Conservation (phyloP, 2,329 filamentous ascomycete genomes). For the Torrubiella hemipterigena region DNA sequence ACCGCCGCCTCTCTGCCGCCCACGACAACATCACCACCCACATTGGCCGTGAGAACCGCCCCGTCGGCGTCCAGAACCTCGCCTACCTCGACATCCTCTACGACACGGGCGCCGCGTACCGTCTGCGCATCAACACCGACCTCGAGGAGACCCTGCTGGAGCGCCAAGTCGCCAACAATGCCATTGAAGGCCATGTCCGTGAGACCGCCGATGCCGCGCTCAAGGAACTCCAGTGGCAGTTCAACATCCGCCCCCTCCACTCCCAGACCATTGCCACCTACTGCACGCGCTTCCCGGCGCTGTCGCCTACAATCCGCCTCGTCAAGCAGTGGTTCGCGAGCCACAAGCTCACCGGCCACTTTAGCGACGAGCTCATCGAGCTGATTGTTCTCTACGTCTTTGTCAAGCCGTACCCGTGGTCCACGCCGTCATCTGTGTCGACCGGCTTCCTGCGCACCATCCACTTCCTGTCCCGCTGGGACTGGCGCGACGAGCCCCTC, state of each 20-base stretch:
- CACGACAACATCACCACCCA: slow-evolving; percentile 51
- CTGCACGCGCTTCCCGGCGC: slow-evolving; percentile 65
- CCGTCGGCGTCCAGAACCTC: slow-evolving; percentile 58
- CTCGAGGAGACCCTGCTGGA: slow-evolving; percentile 73
- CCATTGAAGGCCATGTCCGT: slow-evolving; percentile 49
- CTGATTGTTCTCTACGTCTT: slow-evolving; percentile 70
- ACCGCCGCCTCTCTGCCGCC: slow-evolving; percentile 52
- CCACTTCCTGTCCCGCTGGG: slow-evolving; percentile 72
- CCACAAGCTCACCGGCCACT: slow-evolving; percentile 67
- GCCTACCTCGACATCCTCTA: slow-evolving; percentile 76
- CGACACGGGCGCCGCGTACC: slow-evolving; percentile 60
- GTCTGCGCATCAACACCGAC: slow-evolving; percentile 80
- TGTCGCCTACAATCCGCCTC: slow-evolving; percentile 74
- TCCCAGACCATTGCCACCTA: slow-evolving; percentile 71
- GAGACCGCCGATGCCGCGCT: slow-evolving; percentile 61
- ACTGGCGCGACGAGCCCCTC: slow-evolving; percentile 78
- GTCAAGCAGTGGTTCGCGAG: slow-evolving; percentile 81
- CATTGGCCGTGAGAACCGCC: slow-evolving; percentile 70
- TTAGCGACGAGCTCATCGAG: slow-evolving; percentile 74
- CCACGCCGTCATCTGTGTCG: slow-evolving; percentile 60
- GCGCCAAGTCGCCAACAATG: slow-evolving; percentile 64
- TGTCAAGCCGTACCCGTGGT: slow-evolving; percentile 71
- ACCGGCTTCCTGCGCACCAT: slow-evolving; percentile 76
- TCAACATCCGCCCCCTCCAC: slow-evolving; percentile 62
- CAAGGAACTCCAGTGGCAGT: slow-evolving; percentile 57